These are phyloP conservation scores for Ehretia macrophylla DNA, from an alignment of 257 asterid genomes.

Conservation along the genomic window DNA sequence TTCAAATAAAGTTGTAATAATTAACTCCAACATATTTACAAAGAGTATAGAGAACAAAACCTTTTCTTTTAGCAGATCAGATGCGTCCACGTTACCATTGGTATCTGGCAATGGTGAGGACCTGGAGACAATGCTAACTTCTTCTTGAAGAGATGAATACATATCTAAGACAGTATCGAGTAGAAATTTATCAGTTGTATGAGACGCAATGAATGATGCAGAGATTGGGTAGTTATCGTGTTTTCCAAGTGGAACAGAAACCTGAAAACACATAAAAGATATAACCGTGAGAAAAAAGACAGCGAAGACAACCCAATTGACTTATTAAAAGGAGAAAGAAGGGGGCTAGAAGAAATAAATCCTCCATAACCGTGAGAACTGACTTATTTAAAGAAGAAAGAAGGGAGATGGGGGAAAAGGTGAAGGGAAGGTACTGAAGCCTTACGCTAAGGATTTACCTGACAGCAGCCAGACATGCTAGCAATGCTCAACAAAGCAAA, in stretches of 20 bases:
- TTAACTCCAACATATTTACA: neutral
- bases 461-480: slow-evolving; percentile 84
- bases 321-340: neutral
- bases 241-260: slow-evolving; percentile 70
- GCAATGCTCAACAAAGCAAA: slow-evolving; percentile 65
- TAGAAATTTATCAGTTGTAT: slow-evolving; percentile 81
- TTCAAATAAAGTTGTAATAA: neutral
- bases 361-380: neutral
- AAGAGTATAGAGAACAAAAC: slow-evolving; percentile 25
- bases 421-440: slow-evolving; percentile 2
- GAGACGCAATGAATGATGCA: slow-evolving; percentile 73
- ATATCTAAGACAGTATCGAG: slow-evolving; percentile 84
- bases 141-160: slow-evolving; percentile 77
- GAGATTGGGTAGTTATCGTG: slow-evolving; percentile 66
- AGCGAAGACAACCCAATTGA: neutral
- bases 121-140: slow-evolving; percentile 33
- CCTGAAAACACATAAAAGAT: slow-evolving; percentile 35
- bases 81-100: slow-evolving; percentile 60
- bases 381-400: neutral
- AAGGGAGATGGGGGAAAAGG: slow-evolving; percentile 2
- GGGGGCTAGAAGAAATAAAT: neutral
- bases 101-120: slow-evolving; percentile 46
- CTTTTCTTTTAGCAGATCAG: slow-evolving; percentile 92
- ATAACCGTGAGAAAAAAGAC: neutral
- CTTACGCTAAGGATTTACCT: slow-evolving; percentile 39